A percentile compares a stretch with the other conserved stretches of the same genome.
Evolutionary conservation across 2,329 filamentous ascomycete genomes (phyloP).

Genomic region (Herpotrichia juniperi): DNA sequence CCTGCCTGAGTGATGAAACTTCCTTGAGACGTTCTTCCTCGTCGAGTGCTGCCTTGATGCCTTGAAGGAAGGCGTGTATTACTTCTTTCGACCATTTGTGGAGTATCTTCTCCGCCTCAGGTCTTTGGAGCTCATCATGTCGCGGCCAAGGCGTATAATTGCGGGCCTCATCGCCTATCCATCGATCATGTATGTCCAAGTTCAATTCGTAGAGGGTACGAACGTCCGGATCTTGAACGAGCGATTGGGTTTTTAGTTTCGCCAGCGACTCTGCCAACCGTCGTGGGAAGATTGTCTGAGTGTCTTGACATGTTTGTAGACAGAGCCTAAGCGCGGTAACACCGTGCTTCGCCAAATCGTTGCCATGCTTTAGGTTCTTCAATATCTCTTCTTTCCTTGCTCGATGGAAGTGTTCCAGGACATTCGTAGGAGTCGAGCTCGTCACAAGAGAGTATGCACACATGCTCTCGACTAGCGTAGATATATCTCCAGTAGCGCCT

Average conservation of each 20-base stretch:
- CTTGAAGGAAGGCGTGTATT: slow-evolving; percentile 55
- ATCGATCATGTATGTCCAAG: slow-evolving; percentile 77
- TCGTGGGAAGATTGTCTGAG: slow-evolving; percentile 75
- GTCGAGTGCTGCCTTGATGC: slow-evolving; percentile 65
- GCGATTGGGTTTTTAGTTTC: slow-evolving; percentile 69
- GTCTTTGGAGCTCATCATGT: slow-evolving; percentile 68
- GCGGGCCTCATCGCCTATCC: slow-evolving; percentile 82
- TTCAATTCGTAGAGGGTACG: slow-evolving; percentile 71
- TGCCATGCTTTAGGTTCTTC: slow-evolving; percentile 61
- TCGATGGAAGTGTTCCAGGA: slow-evolving; percentile 77
- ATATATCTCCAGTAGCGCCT: slow-evolving; percentile 43
- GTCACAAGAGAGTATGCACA: slow-evolving; percentile 83
- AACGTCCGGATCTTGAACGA: slow-evolving; percentile 75
- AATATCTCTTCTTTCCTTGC: slow-evolving; percentile 73
- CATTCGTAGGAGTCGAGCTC: slow-evolving; percentile 79
- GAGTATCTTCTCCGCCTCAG: slow-evolving; percentile 49
- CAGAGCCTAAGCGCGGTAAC: slow-evolving; percentile 74
- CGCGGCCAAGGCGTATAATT: slow-evolving; percentile 88
- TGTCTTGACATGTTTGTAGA: slow-evolving; percentile 76
- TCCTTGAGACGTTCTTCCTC: slow-evolving; percentile 69
- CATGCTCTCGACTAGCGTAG: slow-evolving; percentile 70
- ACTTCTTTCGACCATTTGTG: slow-evolving; percentile 49
- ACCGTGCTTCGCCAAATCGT: slow-evolving; percentile 59
- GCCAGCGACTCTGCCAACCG: slow-evolving; percentile 73
- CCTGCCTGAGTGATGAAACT: slow-evolving; percentile 72